phyloP scores from a whole-genome alignment of 805 yeast species.

The Saturnispora bothae region DNA sequence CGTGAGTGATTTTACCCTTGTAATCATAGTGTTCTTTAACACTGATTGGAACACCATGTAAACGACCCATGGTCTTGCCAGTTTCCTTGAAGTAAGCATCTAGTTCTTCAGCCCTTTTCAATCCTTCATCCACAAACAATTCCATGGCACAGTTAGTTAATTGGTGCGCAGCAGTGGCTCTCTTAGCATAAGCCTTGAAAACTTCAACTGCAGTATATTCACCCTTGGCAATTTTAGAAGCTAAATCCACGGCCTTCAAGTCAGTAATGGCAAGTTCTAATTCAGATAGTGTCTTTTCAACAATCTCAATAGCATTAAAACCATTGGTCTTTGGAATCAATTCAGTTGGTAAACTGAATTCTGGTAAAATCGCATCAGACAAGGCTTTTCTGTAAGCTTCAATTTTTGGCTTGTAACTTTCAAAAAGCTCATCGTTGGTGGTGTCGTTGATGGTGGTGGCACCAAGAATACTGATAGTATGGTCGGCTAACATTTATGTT shows the following conservation, averaged over 20 bases:
- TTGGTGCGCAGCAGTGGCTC: constrained; percentile 41
- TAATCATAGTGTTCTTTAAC: constrained; percentile 47
- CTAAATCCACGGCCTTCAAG: constrained; percentile 26
- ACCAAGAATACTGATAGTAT: neutral
- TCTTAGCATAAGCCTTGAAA: constrained; percentile 36
- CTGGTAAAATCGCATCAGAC: constrained; percentile 18
- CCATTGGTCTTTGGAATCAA: constrained; percentile 16
- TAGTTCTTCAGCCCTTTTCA: constrained; percentile 37
- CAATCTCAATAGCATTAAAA: constrained; percentile 20
- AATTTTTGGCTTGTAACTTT: constrained; percentile 27
- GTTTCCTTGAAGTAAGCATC: constrained; percentile 38
- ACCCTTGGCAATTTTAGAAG: constrained; percentile 29
- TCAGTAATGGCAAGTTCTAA: constrained; percentile 36
- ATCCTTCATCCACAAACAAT: constrained; percentile 37
- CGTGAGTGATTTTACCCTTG: constrained; percentile 42
- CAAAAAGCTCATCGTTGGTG: constrained; percentile 10
- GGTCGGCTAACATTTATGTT: constrained; percentile 2
- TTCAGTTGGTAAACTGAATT: constrained; percentile 13
- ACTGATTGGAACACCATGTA: constrained; percentile 57
- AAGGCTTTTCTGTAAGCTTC: constrained; percentile 23
- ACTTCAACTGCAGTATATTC: constrained; percentile 32
- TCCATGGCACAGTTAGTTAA: constrained; percentile 40
- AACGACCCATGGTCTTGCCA: constrained; percentile 42
- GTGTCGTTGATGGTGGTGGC: constrained; percentile 2
- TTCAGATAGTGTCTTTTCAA: constrained; percentile 25